Conservation (phyloP, 768 basidiomycete genomes). For the Leucosporidium creatinivorum region DNA sequence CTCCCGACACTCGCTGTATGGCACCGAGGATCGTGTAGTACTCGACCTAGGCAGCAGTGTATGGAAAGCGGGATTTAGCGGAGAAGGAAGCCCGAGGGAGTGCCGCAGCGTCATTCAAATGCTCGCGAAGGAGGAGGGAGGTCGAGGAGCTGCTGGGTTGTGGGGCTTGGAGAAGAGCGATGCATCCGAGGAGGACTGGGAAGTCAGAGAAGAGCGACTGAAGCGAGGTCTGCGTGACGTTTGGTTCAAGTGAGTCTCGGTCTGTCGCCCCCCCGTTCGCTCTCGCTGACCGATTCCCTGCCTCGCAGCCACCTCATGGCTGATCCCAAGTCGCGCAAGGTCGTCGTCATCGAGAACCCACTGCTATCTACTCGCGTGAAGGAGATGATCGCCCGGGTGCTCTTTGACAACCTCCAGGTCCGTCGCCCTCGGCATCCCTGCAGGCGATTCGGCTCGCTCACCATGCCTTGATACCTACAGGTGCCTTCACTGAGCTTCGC, state of each 20-base stretch:
- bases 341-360: constrained; percentile 86
- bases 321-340: constrained; percentile 90
- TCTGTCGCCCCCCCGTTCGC: background rate
- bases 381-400: constrained; percentile 70
- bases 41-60: constrained; percentile 88
- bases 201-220: constrained; percentile 26
- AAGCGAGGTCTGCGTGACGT: constrained; percentile 19
- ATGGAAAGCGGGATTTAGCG: constrained; percentile 98
- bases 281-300: background rate
- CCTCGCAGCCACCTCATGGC: constrained; percentile 56
- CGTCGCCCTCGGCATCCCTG: constrained; percentile 14
- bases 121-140: constrained; percentile 29
- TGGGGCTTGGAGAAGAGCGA: constrained; percentile 30
- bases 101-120: constrained; percentile 54
- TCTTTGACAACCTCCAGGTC: constrained; percentile 87
- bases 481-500: constrained; percentile 92
- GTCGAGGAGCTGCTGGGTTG: constrained; percentile 41
- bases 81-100: constrained; percentile 84
- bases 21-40: constrained; percentile 89
- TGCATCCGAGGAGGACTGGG: constrained; percentile 39
- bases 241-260: constrained; percentile 29
- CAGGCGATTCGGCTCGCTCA: background rate
- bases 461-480: constrained; percentile 44
- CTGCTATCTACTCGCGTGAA: constrained; percentile 79
- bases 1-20: constrained; percentile 55